phyloP scores from a whole-genome alignment of 495 filamentous ascomycete species.

The Penicillium pancosmium region DNA sequence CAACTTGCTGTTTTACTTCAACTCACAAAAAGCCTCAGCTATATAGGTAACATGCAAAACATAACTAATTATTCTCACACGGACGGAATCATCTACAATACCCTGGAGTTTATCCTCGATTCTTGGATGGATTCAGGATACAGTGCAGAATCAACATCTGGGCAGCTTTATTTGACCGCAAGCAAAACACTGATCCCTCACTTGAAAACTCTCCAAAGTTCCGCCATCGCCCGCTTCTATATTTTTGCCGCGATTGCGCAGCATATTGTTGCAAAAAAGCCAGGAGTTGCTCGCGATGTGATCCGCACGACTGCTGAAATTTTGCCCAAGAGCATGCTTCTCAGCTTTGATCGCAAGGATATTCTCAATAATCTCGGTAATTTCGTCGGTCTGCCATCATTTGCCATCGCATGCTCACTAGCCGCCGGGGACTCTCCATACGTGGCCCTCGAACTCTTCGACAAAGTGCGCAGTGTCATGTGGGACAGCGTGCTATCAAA shows the following conservation, averaged over 20 bases:
- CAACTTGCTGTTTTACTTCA: constrained; percentile 4
- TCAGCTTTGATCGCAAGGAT: constrained; percentile 8
- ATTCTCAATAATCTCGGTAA: constrained; percentile 5
- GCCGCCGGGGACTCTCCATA: constrained; percentile 4
- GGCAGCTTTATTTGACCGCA: constrained; percentile 1
- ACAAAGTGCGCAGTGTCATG: constrained; percentile 12
- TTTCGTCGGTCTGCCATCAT: constrained; percentile 1
- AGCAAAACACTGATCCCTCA: background rate
- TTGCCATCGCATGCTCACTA: constrained; percentile 7
- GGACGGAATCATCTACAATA: constrained; percentile 1
- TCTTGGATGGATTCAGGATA: constrained; percentile 5
- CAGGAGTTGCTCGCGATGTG: constrained; percentile 4
- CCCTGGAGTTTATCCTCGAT: constrained; percentile 3
- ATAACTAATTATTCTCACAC: background rate
- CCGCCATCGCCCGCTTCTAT: constrained; percentile 7
- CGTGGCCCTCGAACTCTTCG: constrained; percentile 9
- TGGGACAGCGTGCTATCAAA: constrained; percentile 4
- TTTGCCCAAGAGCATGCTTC: constrained; percentile 7
- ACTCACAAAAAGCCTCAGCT: background rate
- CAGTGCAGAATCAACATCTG: background rate
- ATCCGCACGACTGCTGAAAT: constrained; percentile 1
- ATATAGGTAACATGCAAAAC: background rate
- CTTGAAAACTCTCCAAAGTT: constrained; percentile 1
- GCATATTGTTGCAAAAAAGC: background rate
- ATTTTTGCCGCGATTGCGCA: constrained; percentile 6